Evolutionary conservation across 495 filamentous ascomycete species (phyloP).

Genomic region (Xylaria sp.): DNA sequence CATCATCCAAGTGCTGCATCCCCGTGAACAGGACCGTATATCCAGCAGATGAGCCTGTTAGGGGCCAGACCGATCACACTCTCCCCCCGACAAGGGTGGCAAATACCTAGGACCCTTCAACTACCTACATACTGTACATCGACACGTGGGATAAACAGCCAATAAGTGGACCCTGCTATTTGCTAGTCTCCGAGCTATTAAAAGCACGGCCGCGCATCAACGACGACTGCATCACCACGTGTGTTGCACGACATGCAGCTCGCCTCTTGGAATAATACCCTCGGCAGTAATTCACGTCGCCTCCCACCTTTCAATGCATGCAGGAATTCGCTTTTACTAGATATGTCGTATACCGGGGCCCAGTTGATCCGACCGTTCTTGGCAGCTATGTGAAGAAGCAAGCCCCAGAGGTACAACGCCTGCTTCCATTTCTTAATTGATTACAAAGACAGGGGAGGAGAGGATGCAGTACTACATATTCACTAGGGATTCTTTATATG

Average conservation of each 20-base stretch:
- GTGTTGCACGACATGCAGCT: constrained; percentile 15
- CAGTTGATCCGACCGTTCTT: not conserved
- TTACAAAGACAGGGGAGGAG: not conserved
- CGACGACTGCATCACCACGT: constrained; percentile 17
- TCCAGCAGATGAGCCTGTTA: not conserved
- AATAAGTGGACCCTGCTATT: constrained; percentile 14
- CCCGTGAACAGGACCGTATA: not conserved
- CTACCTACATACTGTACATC: not conserved
- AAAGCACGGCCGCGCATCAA: constrained; percentile 1
- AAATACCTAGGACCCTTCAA: not conserved
- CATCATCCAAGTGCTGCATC: not conserved
- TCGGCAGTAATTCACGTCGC: not conserved
- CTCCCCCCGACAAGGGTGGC: not conserved
- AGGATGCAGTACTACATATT: not conserved
- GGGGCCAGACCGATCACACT: not conserved
- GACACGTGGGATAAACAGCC: constrained; percentile 19
- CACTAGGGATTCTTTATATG: not conserved
- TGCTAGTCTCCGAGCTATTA: constrained; percentile 9
- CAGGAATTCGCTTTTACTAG: not conserved
- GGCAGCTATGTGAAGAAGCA: not conserved
- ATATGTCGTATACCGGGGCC: not conserved
- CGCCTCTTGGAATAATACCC: not conserved
- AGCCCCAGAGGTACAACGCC: not conserved
- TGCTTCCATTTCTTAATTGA: not conserved
- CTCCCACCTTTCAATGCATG: not conserved